A percentile compares a stretch with the other conserved stretches of the same genome.
phyloP scores from a whole-genome alignment of 306 rosid species.

The Casuarina cunninghamiana region DNA sequence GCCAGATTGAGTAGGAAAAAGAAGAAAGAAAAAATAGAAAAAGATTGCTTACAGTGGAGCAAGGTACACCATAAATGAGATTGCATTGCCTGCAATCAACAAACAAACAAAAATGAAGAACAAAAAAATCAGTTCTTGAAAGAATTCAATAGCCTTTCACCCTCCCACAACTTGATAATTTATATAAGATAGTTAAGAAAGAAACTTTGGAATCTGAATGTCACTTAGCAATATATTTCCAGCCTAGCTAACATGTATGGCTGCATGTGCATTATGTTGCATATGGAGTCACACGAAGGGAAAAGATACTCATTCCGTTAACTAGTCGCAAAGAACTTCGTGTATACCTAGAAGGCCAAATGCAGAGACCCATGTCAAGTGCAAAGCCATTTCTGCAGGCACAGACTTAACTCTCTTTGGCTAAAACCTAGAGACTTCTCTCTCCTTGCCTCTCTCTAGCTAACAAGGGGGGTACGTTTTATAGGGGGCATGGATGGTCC shows the following conservation, averaged over 20 bases:
- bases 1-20: background rate
- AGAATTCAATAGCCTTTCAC: background rate
- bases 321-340: background rate
- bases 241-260: background rate
- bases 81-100: conserved; percentile 58
- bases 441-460: conserved; percentile 6
- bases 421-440: background rate
- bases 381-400: conserved; percentile 48
- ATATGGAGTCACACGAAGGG: background rate
- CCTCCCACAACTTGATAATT: background rate
- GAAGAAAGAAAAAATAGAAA: background rate
- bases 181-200: too few species aligned
- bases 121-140: conserved; percentile 12
- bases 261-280: background rate
- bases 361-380: conserved; percentile 45
- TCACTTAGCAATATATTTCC: too few species aligned
- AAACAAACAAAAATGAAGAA: conserved; percentile 2
- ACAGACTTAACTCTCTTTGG: too few species aligned
- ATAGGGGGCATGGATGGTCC: conserved; percentile 26
- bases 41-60: conserved; percentile 74
- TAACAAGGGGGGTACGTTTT: conserved; percentile 34
- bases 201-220: too few species aligned
- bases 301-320: background rate
- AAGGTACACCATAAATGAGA: conserved; percentile 84
- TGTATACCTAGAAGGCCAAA: conserved; percentile 79